Conservation (phyloP, 306 rosid genomes). For the Fragaria nilgerrensis region DNA sequence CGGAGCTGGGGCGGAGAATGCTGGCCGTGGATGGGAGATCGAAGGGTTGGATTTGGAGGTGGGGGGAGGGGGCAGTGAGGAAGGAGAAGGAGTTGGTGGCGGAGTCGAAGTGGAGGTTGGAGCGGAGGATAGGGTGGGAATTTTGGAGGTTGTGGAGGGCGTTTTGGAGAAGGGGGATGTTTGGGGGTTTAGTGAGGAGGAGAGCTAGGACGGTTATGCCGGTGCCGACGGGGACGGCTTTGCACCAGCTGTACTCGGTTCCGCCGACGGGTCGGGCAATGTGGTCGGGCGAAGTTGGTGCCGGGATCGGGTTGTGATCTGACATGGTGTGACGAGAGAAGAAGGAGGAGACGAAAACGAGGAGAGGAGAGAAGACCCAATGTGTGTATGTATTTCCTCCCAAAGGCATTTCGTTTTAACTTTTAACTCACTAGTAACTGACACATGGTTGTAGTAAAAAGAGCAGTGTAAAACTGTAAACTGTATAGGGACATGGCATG, state of each 20-base stretch:
- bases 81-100: conserved; percentile 41
- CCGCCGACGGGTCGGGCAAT: conserved; percentile 65
- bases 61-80: conserved; percentile 37
- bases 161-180: conserved; percentile 47
- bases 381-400: too few species aligned
- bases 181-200: conserved; percentile 66
- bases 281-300: conserved; percentile 9
- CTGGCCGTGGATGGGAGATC: conserved; percentile 53
- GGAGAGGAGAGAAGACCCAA: too few species aligned
- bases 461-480: too few species aligned
- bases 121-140: conserved; percentile 84
- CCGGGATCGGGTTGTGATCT: conserved; percentile 18
- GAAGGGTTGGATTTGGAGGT: conserved; percentile 52
- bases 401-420: too few species aligned
- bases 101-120: conserved; percentile 52
- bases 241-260: conserved; percentile 94
- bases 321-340: conserved; percentile 31
- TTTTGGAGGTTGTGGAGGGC: conserved; percentile 61
- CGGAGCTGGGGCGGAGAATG: conserved; percentile 35
- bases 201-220: conserved; percentile 75
- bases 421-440: too few species aligned
- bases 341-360: not conserved
- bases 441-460: too few species aligned
- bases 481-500: too few species aligned
- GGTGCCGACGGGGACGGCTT: conserved; percentile 78